Conservation (phyloP, 805 yeast species). For the Candida jianshihensis region DNA sequence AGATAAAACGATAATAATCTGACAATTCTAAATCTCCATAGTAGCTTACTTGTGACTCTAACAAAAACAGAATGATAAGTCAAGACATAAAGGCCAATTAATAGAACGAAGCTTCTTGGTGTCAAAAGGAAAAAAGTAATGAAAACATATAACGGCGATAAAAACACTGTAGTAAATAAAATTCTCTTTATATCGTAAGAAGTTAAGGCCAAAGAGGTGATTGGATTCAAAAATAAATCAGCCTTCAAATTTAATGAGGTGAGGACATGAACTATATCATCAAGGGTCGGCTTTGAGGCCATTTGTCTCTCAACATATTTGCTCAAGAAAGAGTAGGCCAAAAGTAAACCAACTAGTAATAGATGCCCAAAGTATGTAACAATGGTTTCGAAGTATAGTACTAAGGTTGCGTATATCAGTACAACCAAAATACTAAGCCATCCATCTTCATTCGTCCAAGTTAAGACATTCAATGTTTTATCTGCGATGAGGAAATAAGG, state of each 20-base stretch:
- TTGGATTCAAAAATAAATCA: slow-evolving; percentile 74
- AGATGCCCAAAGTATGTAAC: slow-evolving; percentile 81
- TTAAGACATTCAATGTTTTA: slow-evolving; percentile 59
- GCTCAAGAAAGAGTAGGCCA: slow-evolving; percentile 54
- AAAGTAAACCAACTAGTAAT: slow-evolving; percentile 52
- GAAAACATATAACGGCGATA: slow-evolving; percentile 79
- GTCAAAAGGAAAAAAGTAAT: slow-evolving; percentile 60
- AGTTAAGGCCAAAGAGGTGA: slow-evolving; percentile 65
- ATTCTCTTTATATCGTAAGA: slow-evolving; percentile 74
- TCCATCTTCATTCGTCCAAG: slow-evolving; percentile 87
- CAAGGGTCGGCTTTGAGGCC: slow-evolving; percentile 69
- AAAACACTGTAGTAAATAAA: slow-evolving; percentile 73
- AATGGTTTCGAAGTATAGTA: slow-evolving; percentile 73
- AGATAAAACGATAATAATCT: slow-evolving; percentile 70
- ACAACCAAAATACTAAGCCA: slow-evolving; percentile 68
- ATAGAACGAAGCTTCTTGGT: slow-evolving; percentile 60
- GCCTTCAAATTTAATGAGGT: slow-evolving; percentile 69
- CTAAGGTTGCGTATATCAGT: slow-evolving; percentile 45
- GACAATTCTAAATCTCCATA: slow-evolving; percentile 76
- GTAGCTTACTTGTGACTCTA: slow-evolving; percentile 69
- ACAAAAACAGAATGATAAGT: slow-evolving; percentile 87
- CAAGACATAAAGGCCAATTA: slow-evolving; percentile 52
- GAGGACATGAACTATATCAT: slow-evolving; percentile 73
- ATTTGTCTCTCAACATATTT: slow-evolving; percentile 51
- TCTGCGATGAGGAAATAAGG: slow-evolving; percentile 78